Base-by-base conservation (phyloP, 169 alveolate species). In the Besnoitia besnoiti region DNA sequence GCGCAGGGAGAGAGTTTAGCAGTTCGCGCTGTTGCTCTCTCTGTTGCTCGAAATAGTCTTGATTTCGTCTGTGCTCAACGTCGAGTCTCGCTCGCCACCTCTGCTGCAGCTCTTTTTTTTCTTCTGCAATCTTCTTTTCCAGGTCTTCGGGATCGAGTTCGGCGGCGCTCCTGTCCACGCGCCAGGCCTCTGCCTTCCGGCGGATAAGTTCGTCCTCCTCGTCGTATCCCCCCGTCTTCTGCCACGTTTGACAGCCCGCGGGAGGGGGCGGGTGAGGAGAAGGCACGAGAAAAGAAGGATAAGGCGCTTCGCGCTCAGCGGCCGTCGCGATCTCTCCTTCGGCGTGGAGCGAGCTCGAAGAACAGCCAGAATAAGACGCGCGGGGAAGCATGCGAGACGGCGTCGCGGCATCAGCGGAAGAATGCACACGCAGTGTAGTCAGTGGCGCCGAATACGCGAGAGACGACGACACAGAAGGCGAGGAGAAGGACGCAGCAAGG, bases 231-330 rank as follows among this genome's bases (percentile, higher is more conserved):
- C 61, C 8, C 21, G 59, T 44, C 27, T 4, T 39, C 40, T 42
- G 30, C 49, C 59, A 35, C 21, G 40, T 42, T 35, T 77, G 59
- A 14, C 42, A 51, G 4, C 61, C 55, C 16, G 59, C 55, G 4
- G 87, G 87, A 5, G 87, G 87, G 14, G 87, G 87, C 35, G 87
- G 87, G 30, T 77, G 35, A 4, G 87, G 87, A 24, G 87, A 77
- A n/a, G 87, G 87, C 40, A 77, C 87, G 55, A 77, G 49, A 35
- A 77, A 77, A 77, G 87, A 77, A n/a, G 87, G 87, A 77, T 77
- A 77, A 37, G 87, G 87, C 49, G 87, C 87, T 44, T 77, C 87
- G 35, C 33, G 59, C 27, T 39, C 87, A 27, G 12, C 59, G 3
- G 87, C 87, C 40, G 61, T 39, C 40, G 87, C 87, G 33, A 77